These are phyloP conservation scores for Lodderomyces oxycetoniae DNA, from an alignment of 1,139 yeast genomes.

Conservation along the genomic window DNA sequence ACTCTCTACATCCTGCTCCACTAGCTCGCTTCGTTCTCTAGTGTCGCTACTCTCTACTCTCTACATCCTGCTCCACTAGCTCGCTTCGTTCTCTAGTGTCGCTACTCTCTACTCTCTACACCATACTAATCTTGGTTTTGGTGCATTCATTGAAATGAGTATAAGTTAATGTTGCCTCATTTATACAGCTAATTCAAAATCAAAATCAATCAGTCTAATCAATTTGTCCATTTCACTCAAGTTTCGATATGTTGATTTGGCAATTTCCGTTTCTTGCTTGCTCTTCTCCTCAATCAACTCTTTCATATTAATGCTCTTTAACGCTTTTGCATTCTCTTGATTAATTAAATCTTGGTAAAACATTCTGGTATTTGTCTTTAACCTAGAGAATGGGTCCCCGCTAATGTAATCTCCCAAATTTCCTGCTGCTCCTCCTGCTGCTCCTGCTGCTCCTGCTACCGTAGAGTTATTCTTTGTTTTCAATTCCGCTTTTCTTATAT, in stretches of 20 bases:
- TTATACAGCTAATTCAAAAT: conserved; percentile 20
- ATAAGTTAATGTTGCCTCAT: no score
- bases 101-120: no score
- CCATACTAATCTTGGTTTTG: no score
- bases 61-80: no score
- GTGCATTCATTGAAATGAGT: no score
- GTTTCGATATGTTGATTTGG: conserved; percentile 39
- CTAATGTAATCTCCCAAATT: no score
- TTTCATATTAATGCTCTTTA: conserved; percentile 38
- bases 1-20: no score
- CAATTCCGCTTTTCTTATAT: conserved; percentile 76
- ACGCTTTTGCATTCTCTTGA: conserved; percentile 43
- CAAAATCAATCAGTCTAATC: conserved; percentile 32
- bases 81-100: no score
- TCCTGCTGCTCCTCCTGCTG: conserved; percentile 28
- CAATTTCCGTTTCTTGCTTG: conserved; percentile 37
- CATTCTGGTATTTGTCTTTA: conserved; percentile 80
- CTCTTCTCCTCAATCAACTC: conserved; percentile 33
- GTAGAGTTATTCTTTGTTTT: conserved; percentile 12
- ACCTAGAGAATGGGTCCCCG: conserved; percentile 87
- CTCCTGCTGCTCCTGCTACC: conserved; percentile 29
- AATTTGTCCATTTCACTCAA: conserved; percentile 44
- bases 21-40: no score
- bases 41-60: no score
- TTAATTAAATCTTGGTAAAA: conserved; percentile 57